Evolutionary conservation across 352 stramenopile species (phyloP), one percentile per base, ranked within the genome.

Genomic region (Pythium guiyangense): DNA sequence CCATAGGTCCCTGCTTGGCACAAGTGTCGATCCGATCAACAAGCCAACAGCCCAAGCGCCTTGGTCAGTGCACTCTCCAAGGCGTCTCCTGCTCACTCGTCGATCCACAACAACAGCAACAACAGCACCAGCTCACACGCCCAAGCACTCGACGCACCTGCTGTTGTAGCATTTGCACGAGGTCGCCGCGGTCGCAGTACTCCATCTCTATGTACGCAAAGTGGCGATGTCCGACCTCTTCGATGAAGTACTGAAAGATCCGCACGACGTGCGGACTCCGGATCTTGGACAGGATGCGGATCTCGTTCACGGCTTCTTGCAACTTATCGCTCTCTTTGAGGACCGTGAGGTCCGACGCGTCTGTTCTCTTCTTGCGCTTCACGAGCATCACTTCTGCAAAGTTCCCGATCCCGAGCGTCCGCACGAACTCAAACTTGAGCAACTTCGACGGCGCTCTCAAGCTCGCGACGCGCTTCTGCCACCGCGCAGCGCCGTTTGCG

Each of bases 141-240:
- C 6, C 15, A 18, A 8, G 15, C 15, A 42, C 12, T 9, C 2
- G 4, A 3, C 49, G 25, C 44, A 77, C 71, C 69, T 75, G 62
- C 29, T 57, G 52, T 44, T 71, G 54, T 15, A 89, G 63, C 48
- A 68, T 60, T 50, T 71, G 49, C 49, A 59, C 42, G 43, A 90
- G 58, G 54, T 90, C 79, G 5, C 84, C 81, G 22, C 64, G 53
- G 49, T 88, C 79, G 53, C 83, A 93, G 42, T 74, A 91, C 63
- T 93, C 84, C 74, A 92, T 89, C 57, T 88, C 79, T 34, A 93
- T 88, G 73, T 92, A 93, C 18, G 77, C 77, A 64, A 90, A 90
- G 47, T 84, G 77, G 37, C 77, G 70, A 29, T 89, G 79, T 2
- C 74, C 81, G n/a, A 93, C 74, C 44, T 88, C 71, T 51, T 93